A percentile compares a stretch with the other conserved stretches of the same genome.
phyloP scores from a whole-genome alignment of 106 monocot species.

The Ottelia alismoides region DNA sequence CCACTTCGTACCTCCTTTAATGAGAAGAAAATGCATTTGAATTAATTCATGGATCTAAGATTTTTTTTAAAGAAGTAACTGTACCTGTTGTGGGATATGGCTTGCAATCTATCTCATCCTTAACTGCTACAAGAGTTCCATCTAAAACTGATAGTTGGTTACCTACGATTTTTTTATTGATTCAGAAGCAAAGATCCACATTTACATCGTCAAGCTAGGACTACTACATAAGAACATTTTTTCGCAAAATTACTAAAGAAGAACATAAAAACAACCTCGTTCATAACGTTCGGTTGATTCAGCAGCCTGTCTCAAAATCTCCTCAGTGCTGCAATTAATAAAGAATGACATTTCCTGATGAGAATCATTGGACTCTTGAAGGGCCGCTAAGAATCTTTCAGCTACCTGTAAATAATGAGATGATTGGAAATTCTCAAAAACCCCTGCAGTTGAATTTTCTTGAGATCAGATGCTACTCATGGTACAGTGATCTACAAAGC shows the following conservation, averaged over 20 bases:
- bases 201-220: no score
- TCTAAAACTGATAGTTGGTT: conserved; percentile 67
- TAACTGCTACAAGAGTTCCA: conserved; percentile 68
- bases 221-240: no score
- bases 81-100: conserved; percentile 90
- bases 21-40: neutral
- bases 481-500: no score
- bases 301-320: conserved; percentile 58
- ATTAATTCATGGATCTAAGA: no score
- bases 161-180: no score
- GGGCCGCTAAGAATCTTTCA: conserved; percentile 42
- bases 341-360: conserved; percentile 63
- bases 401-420: no score
- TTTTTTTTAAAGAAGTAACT: no score
- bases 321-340: conserved; percentile 39
- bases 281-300: conserved; percentile 60
- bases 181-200: no score
- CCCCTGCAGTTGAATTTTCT: no score
- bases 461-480: no score
- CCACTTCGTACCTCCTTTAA: conserved; percentile 78
- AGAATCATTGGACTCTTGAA: conserved; percentile 35
- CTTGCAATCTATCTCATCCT: conserved; percentile 90
- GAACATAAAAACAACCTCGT: conserved; percentile 30
- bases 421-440: no score
- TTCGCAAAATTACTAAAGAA: no score